Base-by-base conservation (phyloP, 192 early-diverging fungal species). In the Linnemannia exigua region DNA sequence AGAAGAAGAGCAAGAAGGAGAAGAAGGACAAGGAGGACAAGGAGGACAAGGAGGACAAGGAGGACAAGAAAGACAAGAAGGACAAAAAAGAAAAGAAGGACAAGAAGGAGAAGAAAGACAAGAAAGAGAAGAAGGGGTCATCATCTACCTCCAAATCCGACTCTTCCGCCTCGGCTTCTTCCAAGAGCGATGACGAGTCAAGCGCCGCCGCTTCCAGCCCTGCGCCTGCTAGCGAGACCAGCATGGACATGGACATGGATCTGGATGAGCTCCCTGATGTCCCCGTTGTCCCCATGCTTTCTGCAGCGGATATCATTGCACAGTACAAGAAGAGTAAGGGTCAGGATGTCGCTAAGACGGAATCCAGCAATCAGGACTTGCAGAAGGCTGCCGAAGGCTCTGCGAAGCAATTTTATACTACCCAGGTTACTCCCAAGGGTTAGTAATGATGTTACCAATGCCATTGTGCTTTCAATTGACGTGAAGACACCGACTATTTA, bases 61-160 rank as follows among this genome's bases (percentile, higher is more conserved):
- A 77, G 9, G 47, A 63, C 6, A 69, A 74, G 9, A 87, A 87
- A 46, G 76, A 81, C 1, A 77, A 80, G 41, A 77, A 81, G 35
- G 61, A 77, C 9, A 48, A 61, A 25, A 75, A 83, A 38, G 61
- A 76, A 22, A 70, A 76, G 54, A 82, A 67, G 70, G 69, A 71
- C 12, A 69, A 75, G 35, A 71, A 70, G 72, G 72, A 80, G 6
- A 80, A 74, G 79, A 80, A 75, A 67, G 71, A 73, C 44, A 50
- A 69, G 68, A 66, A 63, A 36, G 58, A 33, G 51, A 52, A 37
- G 36, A 31, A 47, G 28, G 50, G 52, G 54, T 11, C 73, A 66
- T 9, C 38, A 17, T n/a, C n/a, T n/a, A 31, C 0, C 11, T 1
- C 54, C 9, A 36, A 71, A 63, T 61, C 52, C 20, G 37, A 33